Percentiles rank a stretch among this genome's conserved stretches.
Conservation (phyloP, 495 filamentous ascomycete genomes). For the Ascodesmis nigricans region DNA sequence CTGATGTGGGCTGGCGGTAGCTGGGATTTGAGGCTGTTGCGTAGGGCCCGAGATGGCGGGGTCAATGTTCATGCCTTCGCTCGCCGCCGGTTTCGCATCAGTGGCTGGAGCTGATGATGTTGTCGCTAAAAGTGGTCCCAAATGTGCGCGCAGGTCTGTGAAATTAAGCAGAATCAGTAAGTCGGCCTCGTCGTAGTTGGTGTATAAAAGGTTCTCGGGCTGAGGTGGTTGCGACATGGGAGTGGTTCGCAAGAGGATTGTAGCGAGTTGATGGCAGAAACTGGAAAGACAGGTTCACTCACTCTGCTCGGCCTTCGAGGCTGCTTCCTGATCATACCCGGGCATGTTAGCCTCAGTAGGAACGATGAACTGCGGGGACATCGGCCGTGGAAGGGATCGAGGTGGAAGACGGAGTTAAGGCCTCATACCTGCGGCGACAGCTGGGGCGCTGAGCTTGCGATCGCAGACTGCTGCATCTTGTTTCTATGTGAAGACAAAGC, state of each 20-base stretch:
- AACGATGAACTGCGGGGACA: too few species aligned
- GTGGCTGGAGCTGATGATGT: constrained; percentile 9
- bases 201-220: not conserved
- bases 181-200: not conserved
- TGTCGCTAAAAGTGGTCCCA: constrained; percentile 14
- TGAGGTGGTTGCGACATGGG: not conserved
- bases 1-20: not conserved
- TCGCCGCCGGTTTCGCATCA: constrained; percentile 9
- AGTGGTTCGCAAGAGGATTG: not conserved
- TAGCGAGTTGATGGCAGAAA: not conserved
- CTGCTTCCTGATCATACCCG: too few species aligned
- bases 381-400: too few species aligned
- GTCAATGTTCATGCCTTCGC: constrained; percentile 19
- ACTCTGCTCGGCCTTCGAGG: constrained; percentile 20
- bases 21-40: constrained; percentile 3
- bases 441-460: too few species aligned
- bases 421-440: too few species aligned
- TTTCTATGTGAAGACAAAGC: too few species aligned
- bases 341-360: too few species aligned
- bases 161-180: constrained; percentile 8
- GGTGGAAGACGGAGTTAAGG: too few species aligned
- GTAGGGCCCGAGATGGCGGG: constrained; percentile 16
- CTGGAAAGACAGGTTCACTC: constrained; percentile 15
- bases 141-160: constrained; percentile 20
- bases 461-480: too few species aligned